Base-by-base conservation (phyloP, 2,329 filamentous ascomycete genomes). In the Lecanicillium sp. region DNA sequence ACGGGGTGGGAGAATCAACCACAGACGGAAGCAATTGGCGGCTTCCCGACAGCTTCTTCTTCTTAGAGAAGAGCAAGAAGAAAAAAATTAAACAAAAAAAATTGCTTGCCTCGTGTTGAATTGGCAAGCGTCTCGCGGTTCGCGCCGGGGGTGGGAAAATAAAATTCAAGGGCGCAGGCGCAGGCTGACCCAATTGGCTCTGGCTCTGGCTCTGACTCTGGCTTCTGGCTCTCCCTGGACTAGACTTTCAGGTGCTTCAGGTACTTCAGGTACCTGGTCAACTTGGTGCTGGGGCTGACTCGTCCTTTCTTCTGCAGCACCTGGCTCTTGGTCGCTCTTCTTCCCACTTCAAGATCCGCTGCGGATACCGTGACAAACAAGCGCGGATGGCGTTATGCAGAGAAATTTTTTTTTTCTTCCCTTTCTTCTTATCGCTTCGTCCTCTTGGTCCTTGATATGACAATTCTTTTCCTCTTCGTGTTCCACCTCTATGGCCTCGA, bases 331-430 rank as follows among this genome's bases (percentile, higher is more conserved):
- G 43, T 38, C 43, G 29, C 26, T 20, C 44, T 33, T 47, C 35
- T 40, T 33, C 17, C n/a, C n/a, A n/a, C n/a, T 37, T 36, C 44
- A 14, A 48, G 45, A 30, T 48, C 45, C 45, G 45, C 45, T 41
- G 45, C 45, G 45, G 45, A 48, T 36, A 48, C 45, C 12, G 21
- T 48, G 29, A 47, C 27, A 33, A 33, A 40, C 44, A 23, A 26
- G 19, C 4, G 35, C 26, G 27, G 26, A 39, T 47, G 36, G 35
- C 35, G 36, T 26, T 47, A n/a, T 47, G 8, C n/a, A n/a, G n/a
- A n/a, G n/a, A n/a, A n/a, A n/a, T 2, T 7, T 10, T 30, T 15
- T 39, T 39, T 39, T 33, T 30, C 12, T 38, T 24, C 21, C 24
- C 20, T 26, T 20, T 43, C 19, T 11, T 19, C 12, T 37, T 27